Evolutionary conservation across 371 early-diverging fungal genomes (phyloP), one percentile per base, ranked within the genome.

Genomic region (Mucor racemosus): DNA sequence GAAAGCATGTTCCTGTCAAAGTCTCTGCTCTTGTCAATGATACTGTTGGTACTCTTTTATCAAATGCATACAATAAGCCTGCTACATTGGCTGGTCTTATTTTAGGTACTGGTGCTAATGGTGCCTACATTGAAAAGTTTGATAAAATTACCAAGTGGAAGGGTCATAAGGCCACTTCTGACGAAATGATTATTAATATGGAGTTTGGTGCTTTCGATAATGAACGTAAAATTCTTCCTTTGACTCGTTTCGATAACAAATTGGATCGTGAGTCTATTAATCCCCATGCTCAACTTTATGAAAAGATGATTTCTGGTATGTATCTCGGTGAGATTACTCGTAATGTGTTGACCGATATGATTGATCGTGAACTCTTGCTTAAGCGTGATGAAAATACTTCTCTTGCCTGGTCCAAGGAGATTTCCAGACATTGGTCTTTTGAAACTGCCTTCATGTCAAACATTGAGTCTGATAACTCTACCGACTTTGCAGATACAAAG

Each of bases 91-190:
- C 95, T 73, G 97, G 96, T 67, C 90, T 96, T 17, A 96, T 97
- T 68, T 83, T 97, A 13, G 99, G 99, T 65, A 99, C 99, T 13
- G 99, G 99, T 42, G 89, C 95, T 55, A 99, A 99, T 68, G 97
- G 95, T 31, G 96, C 97, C 6, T 99, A 97, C 78, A 91, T 94
- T 68, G 97, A 97, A 77, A 72, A 86, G 53, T 79, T 95, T 62
- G 59, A 66, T 8, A 86, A 88, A 59, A 89, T 96, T 56, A 69
- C 73, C 71, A 96, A 96, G 77, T 92, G 90, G 89, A 79, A 79
- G 46, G 81, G 74, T 6, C 76, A 75, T 15, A 57, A 66, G n/a
- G 79, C 84, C 0, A 64, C 69, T n/a, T 14, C 69, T 19, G 70
- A 74, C 13, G 91, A 95, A 68, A 96, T 97, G 95, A 89, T 94